phyloP scores from a whole-genome alignment of 345 rosid genomes.

The Eutrema heterophyllum region DNA sequence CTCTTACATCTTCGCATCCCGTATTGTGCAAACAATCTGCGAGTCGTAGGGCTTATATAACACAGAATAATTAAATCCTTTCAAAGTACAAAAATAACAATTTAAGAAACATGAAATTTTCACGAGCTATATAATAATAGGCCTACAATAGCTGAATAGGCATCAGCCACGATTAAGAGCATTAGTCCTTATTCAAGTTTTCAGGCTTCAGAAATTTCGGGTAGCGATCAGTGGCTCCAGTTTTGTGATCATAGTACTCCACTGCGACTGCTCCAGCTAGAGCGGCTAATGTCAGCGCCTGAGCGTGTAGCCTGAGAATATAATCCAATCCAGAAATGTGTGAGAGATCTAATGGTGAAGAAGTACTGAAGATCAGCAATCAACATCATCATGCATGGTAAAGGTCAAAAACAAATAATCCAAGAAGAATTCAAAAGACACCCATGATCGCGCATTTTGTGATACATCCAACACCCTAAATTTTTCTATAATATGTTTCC shows the following conservation, averaged over 20 bases:
- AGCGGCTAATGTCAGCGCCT: conserved; percentile 86
- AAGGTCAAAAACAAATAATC: not conserved
- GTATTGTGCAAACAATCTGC: conserved; percentile 4
- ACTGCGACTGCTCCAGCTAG: conserved; percentile 87
- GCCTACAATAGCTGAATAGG: not conserved
- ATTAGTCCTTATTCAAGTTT: conserved; percentile 42
- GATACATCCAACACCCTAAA: no score
- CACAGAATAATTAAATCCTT: not conserved
- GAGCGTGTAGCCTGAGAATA: conserved; percentile 76
- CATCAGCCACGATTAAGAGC: not conserved
- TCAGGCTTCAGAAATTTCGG: conserved; percentile 47
- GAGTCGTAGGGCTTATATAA: not conserved
- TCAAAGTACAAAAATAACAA: not conserved
- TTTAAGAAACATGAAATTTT: not conserved
- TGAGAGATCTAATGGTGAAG: not conserved
- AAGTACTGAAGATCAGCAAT: not conserved
- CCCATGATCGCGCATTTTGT: no score
- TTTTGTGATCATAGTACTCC: conserved; percentile 73
- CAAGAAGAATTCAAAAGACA: not conserved
- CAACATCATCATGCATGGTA: not conserved
- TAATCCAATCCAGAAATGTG: not conserved
- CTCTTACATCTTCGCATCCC: conserved; percentile 9
- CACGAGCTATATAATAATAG: not conserved
- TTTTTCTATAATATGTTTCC: no score
- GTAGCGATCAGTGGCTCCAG: conserved; percentile 49